Percentiles rank a stretch among this genome's conserved stretches.
Conservation (phyloP, 2,329 filamentous ascomycete species). For the Dactylellina parvicollis region DNA sequence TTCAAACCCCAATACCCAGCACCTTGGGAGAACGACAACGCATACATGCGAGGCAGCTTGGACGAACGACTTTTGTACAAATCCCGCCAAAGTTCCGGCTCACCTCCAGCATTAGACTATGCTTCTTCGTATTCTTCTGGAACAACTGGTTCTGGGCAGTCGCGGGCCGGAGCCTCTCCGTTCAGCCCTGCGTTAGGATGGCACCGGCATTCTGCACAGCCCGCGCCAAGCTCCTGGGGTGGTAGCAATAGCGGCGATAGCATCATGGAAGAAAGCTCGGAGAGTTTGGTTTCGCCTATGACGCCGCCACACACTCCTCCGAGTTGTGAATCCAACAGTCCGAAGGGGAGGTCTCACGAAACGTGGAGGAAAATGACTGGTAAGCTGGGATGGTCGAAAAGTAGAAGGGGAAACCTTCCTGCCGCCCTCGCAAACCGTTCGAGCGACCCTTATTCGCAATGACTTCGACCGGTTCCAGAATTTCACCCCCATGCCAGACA, state of each 20-base stretch:
- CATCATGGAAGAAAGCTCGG: constrained; percentile 63
- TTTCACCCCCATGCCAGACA: not conserved
- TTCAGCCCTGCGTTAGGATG: constrained; percentile 58
- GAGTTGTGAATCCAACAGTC: constrained; percentile 62
- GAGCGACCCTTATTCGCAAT: constrained; percentile 43
- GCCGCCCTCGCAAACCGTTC: constrained; percentile 33
- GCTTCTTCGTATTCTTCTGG: constrained; percentile 57
- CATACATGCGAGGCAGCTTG: constrained; percentile 57
- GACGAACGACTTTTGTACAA: constrained; percentile 53
- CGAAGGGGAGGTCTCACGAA: constrained; percentile 63
- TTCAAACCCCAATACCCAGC: constrained; percentile 62
- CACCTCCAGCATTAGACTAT: constrained; percentile 57
- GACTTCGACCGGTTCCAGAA: not conserved
- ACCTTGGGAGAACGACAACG: constrained; percentile 60
- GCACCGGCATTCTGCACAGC: constrained; percentile 55
- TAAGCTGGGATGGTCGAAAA: constrained; percentile 61
- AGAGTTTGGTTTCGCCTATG: constrained; percentile 63
- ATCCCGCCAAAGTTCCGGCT: constrained; percentile 56
- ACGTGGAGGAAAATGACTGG: constrained; percentile 68
- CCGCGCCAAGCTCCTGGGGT: constrained; percentile 54
- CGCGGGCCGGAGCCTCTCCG: constrained; percentile 56
- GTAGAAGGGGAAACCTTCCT: constrained; percentile 42
- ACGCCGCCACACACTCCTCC: constrained; percentile 67
- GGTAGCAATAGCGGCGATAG: constrained; percentile 57
- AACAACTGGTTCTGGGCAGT: constrained; percentile 53